Base-by-base conservation (phyloP, 306 rosid genomes). In the Cucurbita argyrosperma region DNA sequence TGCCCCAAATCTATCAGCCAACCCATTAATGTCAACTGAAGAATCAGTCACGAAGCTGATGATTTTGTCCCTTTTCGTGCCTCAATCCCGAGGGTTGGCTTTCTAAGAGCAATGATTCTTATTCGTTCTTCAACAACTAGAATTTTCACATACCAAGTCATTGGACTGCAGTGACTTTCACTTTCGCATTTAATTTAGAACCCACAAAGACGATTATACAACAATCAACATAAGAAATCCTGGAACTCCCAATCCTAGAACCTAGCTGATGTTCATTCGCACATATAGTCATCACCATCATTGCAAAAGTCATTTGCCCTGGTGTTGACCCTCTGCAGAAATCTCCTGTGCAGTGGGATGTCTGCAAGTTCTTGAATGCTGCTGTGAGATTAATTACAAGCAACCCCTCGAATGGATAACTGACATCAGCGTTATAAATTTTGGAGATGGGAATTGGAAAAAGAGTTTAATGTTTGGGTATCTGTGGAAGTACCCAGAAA, bases 191-290 rank as follows among this genome's bases (percentile, higher is more conserved):
- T 38, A 86, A 35, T 76, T 90, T 92, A 26, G 83, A n/a, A n/a
- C 96, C 98, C 76, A 83, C 11, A 67, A 93, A 87, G 82, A 81
- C 90, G 45, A 90, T 71, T 4, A 79, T 55, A 69, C 87, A 82
- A 97, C 76, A 18, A 84, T 13, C 19, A 93, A 55, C 98, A 90
- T 93, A 12, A 93, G 83, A 42, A 81, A 74, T 4, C 96, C 90
- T 40, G 98, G 98, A 71, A 93, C 85, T 42, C 83, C 91, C 15
- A 87, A 80, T 51, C 97, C 98, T 1, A 90, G 8, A 30, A 90
- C 82, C 97, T 97, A 93, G 72, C 90, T 93, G 40, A 93, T 79
- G 73, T 84, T 87, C 12, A 96, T 85, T 45, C 90, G 98, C 15
- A 93, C 61, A 43, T 93, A 93, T 19, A 85, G 59, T 5, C 90